Evolutionary conservation across 78 protist genomes (phyloP).

Genomic region (Speleostelium caveatum): DNA sequence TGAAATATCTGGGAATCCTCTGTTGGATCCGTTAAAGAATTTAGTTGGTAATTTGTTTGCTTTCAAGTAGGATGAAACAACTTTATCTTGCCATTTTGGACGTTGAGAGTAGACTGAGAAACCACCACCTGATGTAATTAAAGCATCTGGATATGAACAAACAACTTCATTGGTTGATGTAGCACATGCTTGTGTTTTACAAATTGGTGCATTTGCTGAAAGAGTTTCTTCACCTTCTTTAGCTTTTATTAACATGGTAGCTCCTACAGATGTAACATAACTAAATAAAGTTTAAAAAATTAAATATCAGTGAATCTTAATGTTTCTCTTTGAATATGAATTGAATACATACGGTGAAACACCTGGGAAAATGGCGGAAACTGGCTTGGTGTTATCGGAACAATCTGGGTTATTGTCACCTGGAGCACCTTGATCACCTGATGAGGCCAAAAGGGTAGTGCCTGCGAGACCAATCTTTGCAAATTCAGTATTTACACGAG

Average conservation of each 20-base stretch:
- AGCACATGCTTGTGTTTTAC: conserved; percentile 12
- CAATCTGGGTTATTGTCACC: conserved; percentile 26
- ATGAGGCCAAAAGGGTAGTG: conserved; percentile 49
- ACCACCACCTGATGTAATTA: conserved; percentile 86
- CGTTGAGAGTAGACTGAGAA: conserved; percentile 50
- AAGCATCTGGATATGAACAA: conserved; percentile 52
- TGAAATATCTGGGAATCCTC: conserved; percentile 86
- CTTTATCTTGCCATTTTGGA: conserved; percentile 54
- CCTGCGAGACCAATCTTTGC: conserved; percentile 70
- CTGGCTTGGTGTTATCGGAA: background rate
- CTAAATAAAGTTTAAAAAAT: no score
- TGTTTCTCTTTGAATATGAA: background rate
- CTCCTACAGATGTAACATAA: conserved; percentile 70
- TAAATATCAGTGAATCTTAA: background rate
- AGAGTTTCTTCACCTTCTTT: background rate
- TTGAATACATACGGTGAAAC: conserved; percentile 65
- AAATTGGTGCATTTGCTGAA: conserved; percentile 28
- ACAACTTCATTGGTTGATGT: conserved; percentile 46
- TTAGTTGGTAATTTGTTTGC: conserved; percentile 23
- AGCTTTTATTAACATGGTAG: conserved; percentile 44
- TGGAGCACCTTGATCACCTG: conserved; percentile 84
- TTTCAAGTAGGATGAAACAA: conserved; percentile 12
- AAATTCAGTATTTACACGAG: conserved; percentile 66
- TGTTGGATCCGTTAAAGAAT: conserved; percentile 42
- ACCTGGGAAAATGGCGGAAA: conserved; percentile 68